Evolutionary conservation across 129 eudicot genomes (phyloP), one percentile per base, ranked within the genome.

Genomic region (Flaveria ramosissima): DNA sequence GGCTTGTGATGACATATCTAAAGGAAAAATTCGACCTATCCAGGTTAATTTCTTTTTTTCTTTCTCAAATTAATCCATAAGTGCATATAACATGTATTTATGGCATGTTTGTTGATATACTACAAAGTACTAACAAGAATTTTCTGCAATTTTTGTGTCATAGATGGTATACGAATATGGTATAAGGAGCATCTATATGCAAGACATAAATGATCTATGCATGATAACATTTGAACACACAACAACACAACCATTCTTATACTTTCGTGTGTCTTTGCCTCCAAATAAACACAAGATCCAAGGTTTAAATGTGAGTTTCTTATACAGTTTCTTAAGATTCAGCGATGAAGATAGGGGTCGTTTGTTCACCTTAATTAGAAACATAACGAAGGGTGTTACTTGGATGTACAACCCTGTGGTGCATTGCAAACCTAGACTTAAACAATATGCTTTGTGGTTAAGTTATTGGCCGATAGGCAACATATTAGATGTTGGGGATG

Each of bases 371-470:
- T 68, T 9, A 69, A 50, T 81, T 47, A 69, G 50, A 2, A 81
- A 81, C 20, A 60, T 19, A 19, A 75, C 73, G 47, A 81, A 81
- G 62, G 72, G 64, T 20, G 62, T 73, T 14, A 27, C 59, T 20
- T 83, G 80, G 83, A 68, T 67, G 4, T 83, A 77, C 53, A 60
- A 76, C 72, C 86, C 83, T 39, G 24, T 61, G 46, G 65, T 43
- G 23, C 71, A 70, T 26, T 79, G 55, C n/a, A 57, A 42, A 8
- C 70, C 79, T 1, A 27, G 2, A 55, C 11, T 36, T 26, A 23
- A 57, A 52, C 70, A 82, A 82, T 74, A 62, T 64, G 48, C 43
- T 32, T 15, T 36, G 30, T 81, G 85, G 81, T 15, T 76, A 63
- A 81, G 85, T 50, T 32, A 81, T 51, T 81, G 81, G 85, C 62